Percentiles rank a stretch among this genome's conserved stretches.
Conservation (phyloP, 805 yeast genomes). For the Hanseniaspora thailandica region DNA sequence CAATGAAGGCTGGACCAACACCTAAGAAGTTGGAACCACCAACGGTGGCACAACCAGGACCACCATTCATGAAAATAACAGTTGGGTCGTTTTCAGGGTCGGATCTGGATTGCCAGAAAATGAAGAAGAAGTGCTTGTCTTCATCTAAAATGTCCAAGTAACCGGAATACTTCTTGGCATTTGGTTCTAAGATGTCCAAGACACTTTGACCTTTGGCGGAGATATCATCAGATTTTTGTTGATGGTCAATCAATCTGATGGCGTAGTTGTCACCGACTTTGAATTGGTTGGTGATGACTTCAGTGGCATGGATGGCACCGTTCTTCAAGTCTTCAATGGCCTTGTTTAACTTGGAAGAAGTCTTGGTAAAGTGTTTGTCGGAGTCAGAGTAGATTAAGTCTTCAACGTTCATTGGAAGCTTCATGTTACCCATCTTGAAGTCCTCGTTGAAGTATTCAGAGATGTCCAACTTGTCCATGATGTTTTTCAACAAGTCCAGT, state of each 20-base stretch:
- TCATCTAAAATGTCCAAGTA: conserved; percentile 71
- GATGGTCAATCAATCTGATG: conserved; percentile 14
- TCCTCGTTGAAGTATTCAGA: conserved; percentile 13
- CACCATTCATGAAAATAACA: conserved; percentile 85
- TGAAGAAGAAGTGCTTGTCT: conserved; percentile 75
- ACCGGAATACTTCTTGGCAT: conserved; percentile 72
- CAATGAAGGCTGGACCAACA: conserved; percentile 68
- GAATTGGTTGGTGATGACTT: conserved; percentile 10
- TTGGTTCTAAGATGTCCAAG: conserved; percentile 56
- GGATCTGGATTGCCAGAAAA: conserved; percentile 82
- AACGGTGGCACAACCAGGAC: conserved; percentile 86
- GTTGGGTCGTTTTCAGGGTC: conserved; percentile 81
- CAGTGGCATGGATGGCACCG: conserved; percentile 1
- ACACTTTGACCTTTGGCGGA: conserved; percentile 38
- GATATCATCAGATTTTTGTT: background rate
- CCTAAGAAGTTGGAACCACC: conserved; percentile 72
- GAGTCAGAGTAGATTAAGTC: conserved; percentile 1
- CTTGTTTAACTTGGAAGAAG: background rate
- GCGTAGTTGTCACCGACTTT: conserved; percentile 15
- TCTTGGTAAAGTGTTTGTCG: background rate
- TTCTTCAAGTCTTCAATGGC: conserved; percentile 4
- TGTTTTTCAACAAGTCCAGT: conserved; percentile 6
- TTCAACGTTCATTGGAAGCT: conserved; percentile 4
- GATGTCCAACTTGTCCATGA: conserved; percentile 14
- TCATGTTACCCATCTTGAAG: conserved; percentile 9